phyloP scores from a whole-genome alignment of 73 alveolate genomes.

The Tetrahymena elliotti region DNA sequence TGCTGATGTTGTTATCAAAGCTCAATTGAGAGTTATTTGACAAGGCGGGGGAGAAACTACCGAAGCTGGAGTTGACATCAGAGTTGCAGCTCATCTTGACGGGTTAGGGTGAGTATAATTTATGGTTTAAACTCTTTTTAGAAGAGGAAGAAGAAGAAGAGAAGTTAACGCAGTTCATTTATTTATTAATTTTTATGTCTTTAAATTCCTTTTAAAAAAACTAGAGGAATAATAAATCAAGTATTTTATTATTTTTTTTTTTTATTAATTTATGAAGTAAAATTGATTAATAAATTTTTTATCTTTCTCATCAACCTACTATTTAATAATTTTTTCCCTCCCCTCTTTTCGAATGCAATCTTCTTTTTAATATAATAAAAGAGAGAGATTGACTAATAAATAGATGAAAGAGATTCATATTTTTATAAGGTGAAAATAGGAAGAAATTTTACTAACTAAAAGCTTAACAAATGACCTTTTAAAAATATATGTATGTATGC shows the following conservation, averaged over 20 bases:
- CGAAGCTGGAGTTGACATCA: background rate
- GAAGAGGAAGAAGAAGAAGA: background rate
- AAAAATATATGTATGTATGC: no score
- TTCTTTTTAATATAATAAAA: background rate
- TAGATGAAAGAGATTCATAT: background rate
- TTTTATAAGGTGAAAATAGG: background rate
- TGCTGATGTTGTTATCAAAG: background rate
- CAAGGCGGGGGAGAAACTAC: background rate
- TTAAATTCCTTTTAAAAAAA: background rate
- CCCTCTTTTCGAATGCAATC: background rate
- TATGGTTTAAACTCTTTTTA: background rate
- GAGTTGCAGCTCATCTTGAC: background rate
- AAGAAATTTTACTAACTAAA: background rate
- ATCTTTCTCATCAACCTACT: background rate
- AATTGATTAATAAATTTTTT: background rate
- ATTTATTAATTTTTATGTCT: background rate
- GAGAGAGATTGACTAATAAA: background rate
- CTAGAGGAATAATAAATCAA: background rate
- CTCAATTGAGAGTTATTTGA: background rate
- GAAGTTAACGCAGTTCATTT: background rate
- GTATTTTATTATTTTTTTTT: background rate
- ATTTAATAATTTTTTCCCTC: background rate
- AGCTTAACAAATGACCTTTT: background rate
- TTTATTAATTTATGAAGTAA: background rate
- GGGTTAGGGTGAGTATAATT: constrained; percentile 1